Percentiles rank a stretch among this genome's conserved stretches.
These are phyloP conservation scores for Sclerotinia trifoliorum DNA, from an alignment of 2,329 filamentous ascomycete species.

Conservation along the genomic window DNA sequence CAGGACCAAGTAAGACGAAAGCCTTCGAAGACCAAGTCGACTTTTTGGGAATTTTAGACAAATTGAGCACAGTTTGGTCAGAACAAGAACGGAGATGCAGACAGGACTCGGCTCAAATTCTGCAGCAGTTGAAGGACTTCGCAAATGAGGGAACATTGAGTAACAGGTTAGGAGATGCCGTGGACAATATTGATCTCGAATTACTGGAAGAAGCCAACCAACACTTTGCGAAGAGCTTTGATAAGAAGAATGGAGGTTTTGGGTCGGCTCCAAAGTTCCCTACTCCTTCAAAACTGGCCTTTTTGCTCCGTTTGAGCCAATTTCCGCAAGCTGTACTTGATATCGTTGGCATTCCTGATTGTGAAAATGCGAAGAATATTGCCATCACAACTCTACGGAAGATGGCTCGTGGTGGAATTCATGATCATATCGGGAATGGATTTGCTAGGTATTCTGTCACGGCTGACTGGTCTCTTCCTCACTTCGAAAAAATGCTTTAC, in stretches of 20 bases:
- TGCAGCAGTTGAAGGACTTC: constrained; percentile 79
- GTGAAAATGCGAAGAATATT: constrained; percentile 71
- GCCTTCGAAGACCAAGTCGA: constrained; percentile 60
- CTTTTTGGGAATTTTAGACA: constrained; percentile 79
- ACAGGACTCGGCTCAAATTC: constrained; percentile 78
- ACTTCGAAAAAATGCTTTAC: constrained; percentile 96
- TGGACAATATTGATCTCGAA: constrained; percentile 81
- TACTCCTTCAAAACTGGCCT: constrained; percentile 79
- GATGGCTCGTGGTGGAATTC: constrained; percentile 71
- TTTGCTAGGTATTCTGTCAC: constrained; percentile 88
- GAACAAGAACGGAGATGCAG: constrained; percentile 82
- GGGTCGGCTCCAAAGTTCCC: constrained; percentile 81
- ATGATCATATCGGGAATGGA: constrained; percentile 75
- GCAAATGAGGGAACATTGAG: constrained; percentile 79
- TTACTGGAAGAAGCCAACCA: constrained; percentile 86
- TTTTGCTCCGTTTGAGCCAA: constrained; percentile 71
- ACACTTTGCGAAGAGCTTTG: constrained; percentile 78
- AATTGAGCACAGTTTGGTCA: constrained; percentile 72
- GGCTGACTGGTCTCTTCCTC: constrained; percentile 86
- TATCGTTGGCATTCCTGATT: constrained; percentile 82
- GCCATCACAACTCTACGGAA: constrained; percentile 75
- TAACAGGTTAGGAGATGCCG: constrained; percentile 42
- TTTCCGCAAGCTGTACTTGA: constrained; percentile 74
- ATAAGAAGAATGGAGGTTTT: constrained; percentile 77
- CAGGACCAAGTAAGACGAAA: constrained; percentile 48